These are phyloP conservation scores for Croton laevigatus DNA, from an alignment of 441 rosid species.

Conservation along the genomic window DNA sequence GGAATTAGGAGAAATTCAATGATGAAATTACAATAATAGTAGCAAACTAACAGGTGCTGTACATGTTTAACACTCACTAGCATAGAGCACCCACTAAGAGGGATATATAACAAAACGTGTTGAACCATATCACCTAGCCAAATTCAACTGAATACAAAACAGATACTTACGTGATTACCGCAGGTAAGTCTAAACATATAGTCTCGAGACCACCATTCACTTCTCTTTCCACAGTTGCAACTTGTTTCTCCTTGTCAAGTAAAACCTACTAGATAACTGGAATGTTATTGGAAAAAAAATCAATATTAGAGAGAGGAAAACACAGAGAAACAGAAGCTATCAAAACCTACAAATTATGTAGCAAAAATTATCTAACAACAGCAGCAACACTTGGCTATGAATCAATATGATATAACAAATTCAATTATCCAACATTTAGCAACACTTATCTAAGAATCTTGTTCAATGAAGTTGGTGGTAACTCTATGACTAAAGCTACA, in stretches of 20 bases:
- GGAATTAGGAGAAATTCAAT: background rate
- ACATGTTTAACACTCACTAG: background rate
- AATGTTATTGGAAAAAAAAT: constrained; percentile 12
- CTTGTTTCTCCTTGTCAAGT: constrained; percentile 65
- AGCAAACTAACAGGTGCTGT: no score
- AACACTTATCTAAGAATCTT: no score
- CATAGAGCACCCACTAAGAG: background rate
- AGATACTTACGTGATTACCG: constrained; percentile 73
- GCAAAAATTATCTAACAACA: background rate
- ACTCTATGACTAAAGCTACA: no score
- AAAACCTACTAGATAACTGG: constrained; percentile 59
- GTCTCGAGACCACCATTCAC: constrained; percentile 96
- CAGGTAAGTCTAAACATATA: constrained; percentile 69
- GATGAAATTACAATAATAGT: background rate
- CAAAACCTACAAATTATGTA: no score
- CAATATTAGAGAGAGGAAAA: background rate
- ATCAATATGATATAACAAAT: no score
- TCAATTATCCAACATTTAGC: no score
- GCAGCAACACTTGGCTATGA: background rate
- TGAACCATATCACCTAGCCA: background rate
- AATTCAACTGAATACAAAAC: constrained; percentile 3
- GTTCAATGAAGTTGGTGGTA: no score
- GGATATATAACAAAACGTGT: background rate
- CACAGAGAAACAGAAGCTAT: background rate
- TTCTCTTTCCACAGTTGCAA: constrained; percentile 84